Base-by-base conservation (phyloP, 108 stramenopile species). In the Nannochloropsis salina region DNA sequence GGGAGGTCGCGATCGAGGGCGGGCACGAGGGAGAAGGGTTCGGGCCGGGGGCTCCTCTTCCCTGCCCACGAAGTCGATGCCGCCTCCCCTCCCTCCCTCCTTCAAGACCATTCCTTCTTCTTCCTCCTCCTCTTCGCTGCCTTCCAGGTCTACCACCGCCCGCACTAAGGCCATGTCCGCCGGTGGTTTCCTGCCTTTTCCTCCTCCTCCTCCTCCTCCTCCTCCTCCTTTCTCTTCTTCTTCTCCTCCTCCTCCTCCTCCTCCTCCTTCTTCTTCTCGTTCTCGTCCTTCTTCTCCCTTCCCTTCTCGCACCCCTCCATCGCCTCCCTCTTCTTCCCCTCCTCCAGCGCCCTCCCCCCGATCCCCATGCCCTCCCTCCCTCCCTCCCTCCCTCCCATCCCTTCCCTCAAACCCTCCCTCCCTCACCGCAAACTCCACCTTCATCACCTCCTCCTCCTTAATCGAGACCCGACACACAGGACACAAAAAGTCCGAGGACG, bases 271-370 rank as follows among this genome's bases (percentile, higher is more conserved):
- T 42, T 42, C n/a, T 11, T 1, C 44, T 11, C 83, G 47, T 74
- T 74, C 3, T 74, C 61, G 20, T 2, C 61, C 61, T 74, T n/a
- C 43, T 85, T 85, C 20, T 88, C 90, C 42, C n/a, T 82, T 21
- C 90, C 90, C 1, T 88, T 44, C 9, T 88, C 80, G 82, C 90
- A 89, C 86, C 88, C 90, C 21, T 89, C 89, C 9, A 90, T 87
- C 31, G 89, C 90, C 42, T 90, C 42, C 43, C 47, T 85, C 84
- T 45, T 84, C 15, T 86, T 22, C 41, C 83, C 61, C 4, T 74
- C 61, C 2, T 74, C 31, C 31, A 31, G 31, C 31, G 31, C 31
- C 1, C 1, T 31, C 31, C 31, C 31, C 31, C 31, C 31, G 31
- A 31, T 31, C 31, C 31, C 31, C 31, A 31, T 31, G 31, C 31